phyloP scores from a whole-genome alignment of 2,329 filamentous ascomycete species.

The Ophiosphaerella herpotricha region DNA sequence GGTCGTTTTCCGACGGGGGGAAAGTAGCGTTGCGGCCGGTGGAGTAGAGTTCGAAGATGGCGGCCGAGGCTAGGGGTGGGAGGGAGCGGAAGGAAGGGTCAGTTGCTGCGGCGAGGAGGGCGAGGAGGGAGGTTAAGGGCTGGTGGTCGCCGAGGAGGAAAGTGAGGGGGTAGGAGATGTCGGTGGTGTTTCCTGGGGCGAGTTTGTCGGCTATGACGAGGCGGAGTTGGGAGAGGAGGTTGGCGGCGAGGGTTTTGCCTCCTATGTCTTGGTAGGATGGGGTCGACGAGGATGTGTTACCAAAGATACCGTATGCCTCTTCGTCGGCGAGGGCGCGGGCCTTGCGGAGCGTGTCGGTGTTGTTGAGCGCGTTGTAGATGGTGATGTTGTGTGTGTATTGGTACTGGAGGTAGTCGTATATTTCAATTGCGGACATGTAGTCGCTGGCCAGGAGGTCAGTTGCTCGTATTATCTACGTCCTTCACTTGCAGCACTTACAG shows the following conservation, averaged over 20 bases:
- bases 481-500: conserved; percentile 21
- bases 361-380: conserved; percentile 40
- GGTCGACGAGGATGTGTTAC: conserved; percentile 46
- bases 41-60: conserved; percentile 53
- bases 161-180: conserved; percentile 50
- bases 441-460: conserved; percentile 38
- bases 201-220: conserved; percentile 13
- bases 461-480: not conserved
- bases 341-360: conserved; percentile 27
- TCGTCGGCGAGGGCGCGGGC: conserved; percentile 54
- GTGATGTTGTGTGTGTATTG: conserved; percentile 57
- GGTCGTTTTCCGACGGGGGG: conserved; percentile 47
- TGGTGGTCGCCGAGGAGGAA: conserved; percentile 46
- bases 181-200: conserved; percentile 13
- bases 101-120: conserved; percentile 28
- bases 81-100: conserved; percentile 29
- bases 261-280: conserved; percentile 30
- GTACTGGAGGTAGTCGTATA: conserved; percentile 63
- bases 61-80: conserved; percentile 38
- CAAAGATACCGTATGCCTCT: conserved; percentile 50
- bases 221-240: conserved; percentile 32
- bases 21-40: conserved; percentile 43
- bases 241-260: conserved; percentile 37
- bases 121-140: conserved; percentile 38
- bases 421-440: conserved; percentile 58